phyloP scores from a whole-genome alignment of 495 filamentous ascomycete species.

The Aspergillus hancockii region DNA sequence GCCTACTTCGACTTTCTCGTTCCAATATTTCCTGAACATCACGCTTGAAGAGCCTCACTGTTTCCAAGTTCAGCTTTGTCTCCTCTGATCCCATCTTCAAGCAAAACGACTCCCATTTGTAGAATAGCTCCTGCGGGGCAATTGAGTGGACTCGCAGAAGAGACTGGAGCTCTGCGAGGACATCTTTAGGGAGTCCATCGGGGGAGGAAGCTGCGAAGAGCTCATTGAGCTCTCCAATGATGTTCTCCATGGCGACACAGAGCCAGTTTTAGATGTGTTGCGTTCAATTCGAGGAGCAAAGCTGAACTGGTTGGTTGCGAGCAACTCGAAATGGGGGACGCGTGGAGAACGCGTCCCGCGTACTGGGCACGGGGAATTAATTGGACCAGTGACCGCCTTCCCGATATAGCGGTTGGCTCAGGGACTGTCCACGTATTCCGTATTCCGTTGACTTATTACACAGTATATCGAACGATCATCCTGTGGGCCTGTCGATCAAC shows the following conservation, averaged over 20 bases:
- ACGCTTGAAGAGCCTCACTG: constrained; percentile 75
- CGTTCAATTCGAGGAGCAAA: neutral
- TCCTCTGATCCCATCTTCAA: constrained; percentile 86
- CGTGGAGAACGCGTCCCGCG: constrained; percentile 2
- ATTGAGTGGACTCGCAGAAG: constrained; percentile 82
- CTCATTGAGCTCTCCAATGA: constrained; percentile 62
- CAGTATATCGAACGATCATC: constrained; percentile 8
- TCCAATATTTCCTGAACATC: constrained; percentile 83
- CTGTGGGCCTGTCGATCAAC: constrained; percentile 12
- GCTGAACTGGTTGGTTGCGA: neutral
- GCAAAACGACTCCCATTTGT: constrained; percentile 97
- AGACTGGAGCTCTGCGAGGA: constrained; percentile 75
- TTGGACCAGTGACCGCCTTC: constrained; percentile 6
- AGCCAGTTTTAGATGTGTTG: neutral
- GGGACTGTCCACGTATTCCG: neutral
- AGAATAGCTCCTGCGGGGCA: constrained; percentile 79
- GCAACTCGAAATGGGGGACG: neutral
- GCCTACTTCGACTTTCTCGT: constrained; percentile 63
- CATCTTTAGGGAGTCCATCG: constrained; percentile 64
- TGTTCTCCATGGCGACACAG: constrained; percentile 20
- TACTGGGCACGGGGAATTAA: neutral
- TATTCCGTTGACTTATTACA: too few relatives aligned
- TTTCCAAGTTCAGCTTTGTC: constrained; percentile 66
- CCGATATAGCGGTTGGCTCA: neutral
- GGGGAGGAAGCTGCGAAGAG: constrained; percentile 60